Evolutionary conservation across 208 protist species (phyloP).

Genomic region (Acanthamoeba triangularis): DNA sequence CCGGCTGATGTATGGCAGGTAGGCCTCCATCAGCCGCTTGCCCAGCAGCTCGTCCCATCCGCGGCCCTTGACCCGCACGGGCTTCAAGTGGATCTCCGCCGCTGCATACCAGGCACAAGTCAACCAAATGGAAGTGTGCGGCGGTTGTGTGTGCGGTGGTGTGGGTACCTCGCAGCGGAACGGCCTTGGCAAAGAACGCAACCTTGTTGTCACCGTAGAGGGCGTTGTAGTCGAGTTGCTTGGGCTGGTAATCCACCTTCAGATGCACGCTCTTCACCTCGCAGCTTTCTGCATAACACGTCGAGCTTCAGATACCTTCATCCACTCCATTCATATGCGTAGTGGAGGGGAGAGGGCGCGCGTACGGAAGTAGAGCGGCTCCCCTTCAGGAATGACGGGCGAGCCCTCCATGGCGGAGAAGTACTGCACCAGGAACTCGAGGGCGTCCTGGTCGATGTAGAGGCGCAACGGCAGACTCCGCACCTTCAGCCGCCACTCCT

Average conservation of each 20-base stretch:
- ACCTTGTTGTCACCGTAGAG: slow-evolving; percentile 78
- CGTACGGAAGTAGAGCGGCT: slow-evolving; percentile 75
- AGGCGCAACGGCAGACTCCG: slow-evolving; percentile 45
- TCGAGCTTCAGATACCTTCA: not conserved
- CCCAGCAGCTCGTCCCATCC: slow-evolving; percentile 75
- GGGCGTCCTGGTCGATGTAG: slow-evolving; percentile 76
- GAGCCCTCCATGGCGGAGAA: slow-evolving; percentile 65
- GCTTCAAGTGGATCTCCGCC: slow-evolving; percentile 48
- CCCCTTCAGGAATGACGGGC: slow-evolving; percentile 40
- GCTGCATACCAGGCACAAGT: not conserved
- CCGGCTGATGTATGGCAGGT: slow-evolving; percentile 17
- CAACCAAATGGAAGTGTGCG: not conserved
- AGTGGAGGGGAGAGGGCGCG: not conserved
- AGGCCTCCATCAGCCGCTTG: slow-evolving; percentile 62
- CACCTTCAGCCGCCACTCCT: slow-evolving; percentile 70
- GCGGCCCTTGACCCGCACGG: slow-evolving; percentile 25
- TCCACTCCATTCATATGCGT: not conserved
- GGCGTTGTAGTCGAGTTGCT: slow-evolving; percentile 74
- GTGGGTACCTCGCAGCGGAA: slow-evolving; percentile 28
- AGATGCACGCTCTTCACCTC: slow-evolving; percentile 48
- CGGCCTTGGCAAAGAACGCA: slow-evolving; percentile 67
- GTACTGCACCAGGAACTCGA: slow-evolving; percentile 70
- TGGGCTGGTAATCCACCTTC: slow-evolving; percentile 75
- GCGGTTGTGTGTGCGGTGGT: not conserved
- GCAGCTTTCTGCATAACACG: slow-evolving; percentile 53